Conservation (phyloP, 345 rosid species). For the Hirschfeldia incana region DNA sequence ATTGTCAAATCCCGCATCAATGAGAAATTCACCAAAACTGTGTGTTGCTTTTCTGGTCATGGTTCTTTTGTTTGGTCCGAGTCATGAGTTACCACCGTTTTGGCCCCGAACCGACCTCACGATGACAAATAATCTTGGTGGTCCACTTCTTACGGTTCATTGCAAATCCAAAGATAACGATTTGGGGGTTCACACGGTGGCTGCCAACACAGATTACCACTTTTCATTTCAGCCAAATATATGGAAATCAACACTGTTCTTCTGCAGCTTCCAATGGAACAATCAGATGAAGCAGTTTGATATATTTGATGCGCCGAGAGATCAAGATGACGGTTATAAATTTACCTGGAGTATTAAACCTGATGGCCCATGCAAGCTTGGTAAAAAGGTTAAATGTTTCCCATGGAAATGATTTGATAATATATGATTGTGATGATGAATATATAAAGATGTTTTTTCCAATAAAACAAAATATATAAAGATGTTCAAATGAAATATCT, state of each 20-base stretch:
- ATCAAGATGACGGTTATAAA: not conserved
- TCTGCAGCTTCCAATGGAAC: conserved; percentile 23
- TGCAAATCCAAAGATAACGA: conserved; percentile 26
- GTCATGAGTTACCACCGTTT: not conserved
- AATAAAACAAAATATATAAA: not conserved
- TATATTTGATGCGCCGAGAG: conserved; percentile 21
- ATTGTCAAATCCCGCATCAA: not conserved
- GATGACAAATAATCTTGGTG: conserved; percentile 5
- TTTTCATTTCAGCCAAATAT: conserved; percentile 16
- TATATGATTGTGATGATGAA: not conserved
- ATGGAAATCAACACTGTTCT: conserved; percentile 22
- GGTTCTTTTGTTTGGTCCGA: not conserved
- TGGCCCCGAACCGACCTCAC: conserved; percentile 4
- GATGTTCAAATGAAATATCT: not conserved
- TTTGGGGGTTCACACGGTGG: not conserved
- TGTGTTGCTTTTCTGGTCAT: not conserved
- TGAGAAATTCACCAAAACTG: not conserved
- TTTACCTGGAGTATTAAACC: conserved; percentile 10
- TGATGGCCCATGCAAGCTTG: conserved; percentile 27
- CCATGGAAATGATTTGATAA: conserved; percentile 16
- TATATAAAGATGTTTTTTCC: not conserved
- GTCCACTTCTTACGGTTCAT: conserved; percentile 23
- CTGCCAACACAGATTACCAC: not conserved
- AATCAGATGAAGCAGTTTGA: not conserved
- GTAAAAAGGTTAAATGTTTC: not conserved